These are phyloP conservation scores for Leccinum pachyderme DNA, from an alignment of 1,284 basidiomycete species.

Conservation along the genomic window DNA sequence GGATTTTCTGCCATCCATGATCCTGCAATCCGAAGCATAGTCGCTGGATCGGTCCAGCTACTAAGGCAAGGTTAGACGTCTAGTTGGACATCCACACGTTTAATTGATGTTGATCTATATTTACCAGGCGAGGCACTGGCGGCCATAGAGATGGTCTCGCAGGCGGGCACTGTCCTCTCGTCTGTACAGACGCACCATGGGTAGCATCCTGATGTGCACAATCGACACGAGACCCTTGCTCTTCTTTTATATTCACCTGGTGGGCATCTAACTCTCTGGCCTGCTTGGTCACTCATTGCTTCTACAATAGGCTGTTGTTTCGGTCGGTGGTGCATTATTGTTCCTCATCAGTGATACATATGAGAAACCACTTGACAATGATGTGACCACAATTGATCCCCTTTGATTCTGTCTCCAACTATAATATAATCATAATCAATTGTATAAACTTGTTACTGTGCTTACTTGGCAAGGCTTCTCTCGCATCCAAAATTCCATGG, in stretches of 20 bases:
- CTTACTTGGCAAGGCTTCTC: no score
- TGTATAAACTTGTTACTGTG: no score
- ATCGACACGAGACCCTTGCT: slow-evolving; percentile 19
- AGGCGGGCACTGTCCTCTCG: slow-evolving; percentile 25
- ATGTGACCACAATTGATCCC: neutral
- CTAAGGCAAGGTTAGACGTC: slow-evolving; percentile 29
- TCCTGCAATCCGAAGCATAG: slow-evolving; percentile 31
- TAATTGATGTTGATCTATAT: neutral
- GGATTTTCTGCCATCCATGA: slow-evolving; percentile 20
- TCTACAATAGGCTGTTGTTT: slow-evolving; percentile 10
- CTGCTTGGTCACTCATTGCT: neutral
- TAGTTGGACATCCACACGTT: no score
- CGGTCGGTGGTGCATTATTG: slow-evolving; percentile 11
- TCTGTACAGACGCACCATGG: slow-evolving; percentile 27
- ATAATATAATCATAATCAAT: no score
- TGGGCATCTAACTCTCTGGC: neutral
- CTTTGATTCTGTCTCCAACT: no score
- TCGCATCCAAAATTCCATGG: no score
- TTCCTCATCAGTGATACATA: slow-evolving; percentile 26
- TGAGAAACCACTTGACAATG: slow-evolving; percentile 4
- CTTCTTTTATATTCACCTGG: slow-evolving; percentile 26
- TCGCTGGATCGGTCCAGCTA: slow-evolving; percentile 32
- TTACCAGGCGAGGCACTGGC: slow-evolving; percentile 33
- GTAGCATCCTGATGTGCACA: slow-evolving; percentile 19
- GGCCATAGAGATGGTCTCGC: slow-evolving; percentile 31